These are phyloP conservation scores for Alternaria tenuissima DNA, from an alignment of 2,329 filamentous ascomycete genomes.

Conservation along the genomic window DNA sequence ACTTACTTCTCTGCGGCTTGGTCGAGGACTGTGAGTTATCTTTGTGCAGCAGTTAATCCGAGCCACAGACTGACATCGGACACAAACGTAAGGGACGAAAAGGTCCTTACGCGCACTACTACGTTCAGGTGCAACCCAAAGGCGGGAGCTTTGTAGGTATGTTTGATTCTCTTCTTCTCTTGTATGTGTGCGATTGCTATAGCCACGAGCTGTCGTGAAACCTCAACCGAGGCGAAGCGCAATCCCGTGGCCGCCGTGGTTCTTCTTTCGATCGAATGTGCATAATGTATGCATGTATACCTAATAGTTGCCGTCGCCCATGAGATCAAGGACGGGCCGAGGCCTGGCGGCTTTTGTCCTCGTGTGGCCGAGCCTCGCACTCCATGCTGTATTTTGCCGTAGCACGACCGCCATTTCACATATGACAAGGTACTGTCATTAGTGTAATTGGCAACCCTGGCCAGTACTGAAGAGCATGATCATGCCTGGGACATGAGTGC, in stretches of 20 bases:
- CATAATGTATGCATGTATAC: conserved; percentile 14
- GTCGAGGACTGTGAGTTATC: conserved; percentile 3
- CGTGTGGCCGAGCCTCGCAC: conserved; percentile 10
- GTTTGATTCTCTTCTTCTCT: conserved; percentile 39
- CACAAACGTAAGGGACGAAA: conserved; percentile 85
- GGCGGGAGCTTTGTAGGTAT: conserved; percentile 73
- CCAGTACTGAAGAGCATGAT: conserved; percentile 4
- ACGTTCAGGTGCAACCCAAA: conserved; percentile 79
- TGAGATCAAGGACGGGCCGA: conserved; percentile 7
- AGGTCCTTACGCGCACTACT: conserved; percentile 73
- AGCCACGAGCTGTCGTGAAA: conserved; percentile 10
- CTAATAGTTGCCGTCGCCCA: conserved; percentile 7
- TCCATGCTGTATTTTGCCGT: conserved; percentile 8
- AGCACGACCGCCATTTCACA: conserved; percentile 10
- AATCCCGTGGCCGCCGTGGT: conserved; percentile 9
- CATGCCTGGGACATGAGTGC: not conserved
- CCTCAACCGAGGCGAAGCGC: not conserved
- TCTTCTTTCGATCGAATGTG: conserved; percentile 5
- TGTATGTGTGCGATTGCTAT: not conserved
- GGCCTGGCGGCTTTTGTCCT: conserved; percentile 1
- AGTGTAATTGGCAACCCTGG: not conserved
- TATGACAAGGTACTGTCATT: conserved; percentile 5
- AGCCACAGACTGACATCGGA: conserved; percentile 29
- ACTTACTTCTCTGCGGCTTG: conserved; percentile 6
- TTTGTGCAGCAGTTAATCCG: not conserved